Evolutionary conservation across 495 filamentous ascomycete genomes (phyloP).

Genomic region (Penicillium riverlandense): DNA sequence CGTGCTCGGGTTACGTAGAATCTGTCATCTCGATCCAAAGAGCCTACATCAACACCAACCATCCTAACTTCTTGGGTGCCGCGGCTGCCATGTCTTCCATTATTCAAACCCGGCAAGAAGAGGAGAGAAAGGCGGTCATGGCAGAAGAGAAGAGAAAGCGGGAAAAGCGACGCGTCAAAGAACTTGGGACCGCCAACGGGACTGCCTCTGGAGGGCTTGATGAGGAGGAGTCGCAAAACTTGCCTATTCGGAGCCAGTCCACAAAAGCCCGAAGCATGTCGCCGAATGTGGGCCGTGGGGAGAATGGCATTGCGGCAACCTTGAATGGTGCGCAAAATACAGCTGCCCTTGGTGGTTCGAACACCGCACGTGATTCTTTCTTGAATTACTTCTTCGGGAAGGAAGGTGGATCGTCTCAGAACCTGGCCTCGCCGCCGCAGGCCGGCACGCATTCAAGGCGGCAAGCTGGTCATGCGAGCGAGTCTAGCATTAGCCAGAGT

Average conservation of each 20-base stretch:
- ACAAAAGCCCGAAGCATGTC: conserved; percentile 70
- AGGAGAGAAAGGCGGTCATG: conserved; percentile 71
- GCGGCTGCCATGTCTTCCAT: conserved; percentile 98
- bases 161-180: conserved; percentile 73
- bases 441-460: conserved; percentile 39
- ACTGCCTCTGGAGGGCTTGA: conserved; percentile 60
- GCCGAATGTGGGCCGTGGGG: conserved; percentile 61
- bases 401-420: conserved; percentile 54
- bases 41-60: conserved; percentile 99
- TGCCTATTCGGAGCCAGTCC: conserved; percentile 53
- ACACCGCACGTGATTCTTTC: conserved; percentile 72
- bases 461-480: conserved; percentile 64
- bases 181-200: conserved; percentile 71
- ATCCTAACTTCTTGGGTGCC: conserved; percentile 96
- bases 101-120: conserved; percentile 87
- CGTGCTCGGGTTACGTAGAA: conserved; percentile 84
- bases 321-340: conserved; percentile 67
- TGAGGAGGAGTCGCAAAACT: conserved; percentile 58
- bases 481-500: conserved; percentile 77
- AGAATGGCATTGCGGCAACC: conserved; percentile 54
- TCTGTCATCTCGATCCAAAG: conserved; percentile 95
- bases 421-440: conserved; percentile 22
- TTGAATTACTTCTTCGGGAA: conserved; percentile 98
- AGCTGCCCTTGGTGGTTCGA: conserved; percentile 47
- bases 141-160: conserved; percentile 79